Evolutionary conservation across 2,329 filamentous ascomycete genomes (phyloP).

Genomic region (Coniella vitis): DNA sequence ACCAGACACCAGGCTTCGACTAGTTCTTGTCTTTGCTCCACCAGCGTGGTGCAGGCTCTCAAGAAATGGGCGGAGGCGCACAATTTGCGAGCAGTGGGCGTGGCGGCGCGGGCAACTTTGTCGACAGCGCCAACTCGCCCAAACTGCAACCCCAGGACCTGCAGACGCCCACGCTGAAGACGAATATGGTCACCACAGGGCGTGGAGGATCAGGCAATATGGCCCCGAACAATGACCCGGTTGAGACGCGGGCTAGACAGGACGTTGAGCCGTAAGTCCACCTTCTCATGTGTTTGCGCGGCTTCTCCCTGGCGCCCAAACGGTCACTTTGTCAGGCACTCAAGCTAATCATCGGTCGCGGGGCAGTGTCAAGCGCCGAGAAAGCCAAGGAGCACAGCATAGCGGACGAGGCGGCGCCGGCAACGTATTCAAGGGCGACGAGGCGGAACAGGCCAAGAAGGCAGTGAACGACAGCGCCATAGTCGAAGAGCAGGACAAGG

Average conservation of each 20-base stretch:
- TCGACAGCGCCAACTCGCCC: slow-evolving; percentile 41
- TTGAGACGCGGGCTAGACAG: slow-evolving; percentile 70
- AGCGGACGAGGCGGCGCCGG: slow-evolving; percentile 70
- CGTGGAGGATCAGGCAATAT: slow-evolving; percentile 87
- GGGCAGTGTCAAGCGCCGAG: slow-evolving; percentile 46
- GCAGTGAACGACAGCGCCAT: slow-evolving; percentile 22
- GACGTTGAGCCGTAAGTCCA: slow-evolving; percentile 65
- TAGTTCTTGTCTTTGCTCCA: background rate
- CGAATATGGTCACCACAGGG: slow-evolving; percentile 78
- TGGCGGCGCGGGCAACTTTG: slow-evolving; percentile 73
- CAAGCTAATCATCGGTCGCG: background rate
- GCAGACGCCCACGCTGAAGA: slow-evolving; percentile 76
- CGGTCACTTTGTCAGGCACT: slow-evolving; percentile 19
- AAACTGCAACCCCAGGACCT: slow-evolving; percentile 56
- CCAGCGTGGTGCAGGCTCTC: background rate
- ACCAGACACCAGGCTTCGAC: background rate
- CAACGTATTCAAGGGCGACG: slow-evolving; percentile 54
- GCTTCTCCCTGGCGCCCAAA: slow-evolving; percentile 13
- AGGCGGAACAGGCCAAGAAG: slow-evolving; percentile 26
- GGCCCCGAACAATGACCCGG: slow-evolving; percentile 63
- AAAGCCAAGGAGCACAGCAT: slow-evolving; percentile 54
- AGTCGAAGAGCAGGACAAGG: slow-evolving; percentile 26
- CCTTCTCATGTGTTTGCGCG: background rate
- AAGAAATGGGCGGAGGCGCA: slow-evolving; percentile 2
- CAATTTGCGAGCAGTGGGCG: slow-evolving; percentile 42